Percentiles rank a stretch among this genome's conserved stretches.
Evolutionary conservation across 768 basidiomycete genomes (phyloP).

Genomic region (Psilocybe cubensis): DNA sequence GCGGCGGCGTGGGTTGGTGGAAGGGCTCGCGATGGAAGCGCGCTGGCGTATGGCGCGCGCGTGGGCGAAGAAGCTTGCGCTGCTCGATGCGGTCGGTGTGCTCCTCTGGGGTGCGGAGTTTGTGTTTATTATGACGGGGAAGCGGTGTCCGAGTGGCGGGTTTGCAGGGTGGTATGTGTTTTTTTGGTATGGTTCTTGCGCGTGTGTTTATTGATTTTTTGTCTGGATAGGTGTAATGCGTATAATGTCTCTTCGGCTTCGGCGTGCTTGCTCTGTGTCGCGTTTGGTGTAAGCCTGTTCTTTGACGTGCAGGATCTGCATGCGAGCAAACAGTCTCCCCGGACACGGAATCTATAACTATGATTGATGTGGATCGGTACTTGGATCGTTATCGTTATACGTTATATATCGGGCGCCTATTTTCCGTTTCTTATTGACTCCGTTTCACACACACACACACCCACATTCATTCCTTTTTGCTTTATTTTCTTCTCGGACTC

Average conservation of each 20-base stretch:
- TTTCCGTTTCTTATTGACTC: too few species aligned
- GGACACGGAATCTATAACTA: too few species aligned
- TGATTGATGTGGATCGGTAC: too few species aligned
- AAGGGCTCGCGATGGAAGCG: conserved; percentile 64
- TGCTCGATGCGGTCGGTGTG: conserved; percentile 50
- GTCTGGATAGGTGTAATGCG: conserved; percentile 60
- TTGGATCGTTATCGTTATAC: too few species aligned
- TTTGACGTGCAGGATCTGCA: conserved; percentile 71
- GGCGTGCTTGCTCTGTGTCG: conserved; percentile 58
- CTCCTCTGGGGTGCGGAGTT: conserved; percentile 63
- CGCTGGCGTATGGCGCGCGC: conserved; percentile 61
- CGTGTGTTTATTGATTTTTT: not conserved
- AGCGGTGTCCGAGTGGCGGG: conserved; percentile 63
- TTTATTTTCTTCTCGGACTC: too few species aligned
- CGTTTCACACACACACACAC: too few species aligned
- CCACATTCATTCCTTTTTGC: too few species aligned
- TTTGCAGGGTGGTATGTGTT: conserved; percentile 66
- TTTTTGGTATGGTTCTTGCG: not conserved
- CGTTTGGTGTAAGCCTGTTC: conserved; percentile 59
- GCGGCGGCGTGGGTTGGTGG: conserved; percentile 56
- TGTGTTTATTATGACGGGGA: conserved; percentile 61
- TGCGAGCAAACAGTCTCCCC: conserved; percentile 62
- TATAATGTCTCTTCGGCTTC: conserved; percentile 71
- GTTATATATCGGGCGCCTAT: too few species aligned
- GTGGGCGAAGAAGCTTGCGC: conserved; percentile 54